phyloP scores from a whole-genome alignment of 208 protist species.

The Leishmania aethiopica region DNA sequence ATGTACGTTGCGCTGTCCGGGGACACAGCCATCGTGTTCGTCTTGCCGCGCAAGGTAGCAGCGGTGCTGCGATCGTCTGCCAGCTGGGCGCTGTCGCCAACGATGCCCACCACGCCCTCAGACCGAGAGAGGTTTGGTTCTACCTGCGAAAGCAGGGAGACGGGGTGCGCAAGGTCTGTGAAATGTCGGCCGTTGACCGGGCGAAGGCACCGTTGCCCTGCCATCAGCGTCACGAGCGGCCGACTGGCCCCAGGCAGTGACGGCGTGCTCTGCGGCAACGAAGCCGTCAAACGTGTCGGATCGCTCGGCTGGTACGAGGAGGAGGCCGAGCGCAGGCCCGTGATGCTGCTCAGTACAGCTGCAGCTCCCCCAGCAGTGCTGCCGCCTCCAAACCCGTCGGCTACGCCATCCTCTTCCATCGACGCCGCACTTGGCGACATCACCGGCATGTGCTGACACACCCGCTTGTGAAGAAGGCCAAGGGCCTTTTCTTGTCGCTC shows the following conservation, averaged over 20 bases:
- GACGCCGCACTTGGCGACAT: not conserved
- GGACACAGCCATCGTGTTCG: not conserved
- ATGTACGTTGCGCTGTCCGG: conserved; percentile 14
- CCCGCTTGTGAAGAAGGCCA: conserved; percentile 23
- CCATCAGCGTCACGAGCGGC: not conserved
- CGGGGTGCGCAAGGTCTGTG: not conserved
- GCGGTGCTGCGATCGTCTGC: not conserved
- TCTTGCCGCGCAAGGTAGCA: not conserved
- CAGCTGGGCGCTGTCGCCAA: not conserved
- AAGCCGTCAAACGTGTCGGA: not conserved
- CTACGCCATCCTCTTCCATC: not conserved
- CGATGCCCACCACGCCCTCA: not conserved
- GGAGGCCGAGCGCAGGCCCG: not conserved
- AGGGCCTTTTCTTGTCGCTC: conserved; percentile 22
- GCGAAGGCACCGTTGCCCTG: not conserved
- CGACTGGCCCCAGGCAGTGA: not conserved
- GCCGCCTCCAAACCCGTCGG: not conserved
- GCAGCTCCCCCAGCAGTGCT: not conserved
- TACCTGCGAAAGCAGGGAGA: not conserved
- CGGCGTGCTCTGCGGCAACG: conserved; percentile 3
- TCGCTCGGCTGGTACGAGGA: not conserved
- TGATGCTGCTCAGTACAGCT: not conserved
- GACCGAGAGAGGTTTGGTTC: not conserved
- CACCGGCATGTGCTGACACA: conserved; percentile 6
- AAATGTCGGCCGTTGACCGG: not conserved